Evolutionary conservation across 2,329 filamentous ascomycete species (phyloP).

Genomic region (Metarhizium album): DNA sequence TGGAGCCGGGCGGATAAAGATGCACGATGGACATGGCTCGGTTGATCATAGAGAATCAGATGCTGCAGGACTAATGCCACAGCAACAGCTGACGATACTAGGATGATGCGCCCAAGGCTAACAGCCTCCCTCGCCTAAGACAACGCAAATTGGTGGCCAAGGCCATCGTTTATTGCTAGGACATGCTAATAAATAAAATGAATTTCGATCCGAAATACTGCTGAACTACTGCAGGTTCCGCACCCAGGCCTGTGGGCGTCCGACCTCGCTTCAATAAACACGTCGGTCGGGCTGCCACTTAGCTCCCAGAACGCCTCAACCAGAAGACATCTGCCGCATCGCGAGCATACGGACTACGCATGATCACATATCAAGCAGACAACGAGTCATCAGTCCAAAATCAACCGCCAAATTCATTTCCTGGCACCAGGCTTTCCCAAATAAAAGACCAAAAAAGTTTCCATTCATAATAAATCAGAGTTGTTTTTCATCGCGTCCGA

Average conservation of each 20-base stretch:
- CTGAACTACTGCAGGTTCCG: neutral
- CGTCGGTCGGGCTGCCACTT: neutral
- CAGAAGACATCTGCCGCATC: neutral
- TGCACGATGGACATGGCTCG: too few relatives aligned
- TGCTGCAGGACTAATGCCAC: too few relatives aligned
- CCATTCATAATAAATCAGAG: slow-evolving; percentile 63
- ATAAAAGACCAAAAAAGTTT: slow-evolving; percentile 8
- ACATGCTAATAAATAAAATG: too few relatives aligned
- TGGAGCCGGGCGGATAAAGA: neutral
- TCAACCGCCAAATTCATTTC: neutral
- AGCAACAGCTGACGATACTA: too few relatives aligned
- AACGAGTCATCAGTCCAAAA: neutral
- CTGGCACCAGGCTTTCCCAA: neutral
- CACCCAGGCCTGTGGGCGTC: too few relatives aligned
- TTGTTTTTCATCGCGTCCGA: slow-evolving; percentile 95
- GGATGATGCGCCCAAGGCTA: too few relatives aligned
- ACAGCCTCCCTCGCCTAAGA: too few relatives aligned
- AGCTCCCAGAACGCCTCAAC: too few relatives aligned
- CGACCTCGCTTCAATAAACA: too few relatives aligned
- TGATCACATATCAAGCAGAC: neutral
- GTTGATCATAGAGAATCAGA: too few relatives aligned
- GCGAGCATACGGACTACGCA: neutral
- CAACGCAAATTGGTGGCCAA: too few relatives aligned
- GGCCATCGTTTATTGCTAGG: too few relatives aligned
- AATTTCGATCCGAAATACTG: neutral